Conservation (phyloP, 805 yeast genomes). For the Monosporozyma solicola region DNA sequence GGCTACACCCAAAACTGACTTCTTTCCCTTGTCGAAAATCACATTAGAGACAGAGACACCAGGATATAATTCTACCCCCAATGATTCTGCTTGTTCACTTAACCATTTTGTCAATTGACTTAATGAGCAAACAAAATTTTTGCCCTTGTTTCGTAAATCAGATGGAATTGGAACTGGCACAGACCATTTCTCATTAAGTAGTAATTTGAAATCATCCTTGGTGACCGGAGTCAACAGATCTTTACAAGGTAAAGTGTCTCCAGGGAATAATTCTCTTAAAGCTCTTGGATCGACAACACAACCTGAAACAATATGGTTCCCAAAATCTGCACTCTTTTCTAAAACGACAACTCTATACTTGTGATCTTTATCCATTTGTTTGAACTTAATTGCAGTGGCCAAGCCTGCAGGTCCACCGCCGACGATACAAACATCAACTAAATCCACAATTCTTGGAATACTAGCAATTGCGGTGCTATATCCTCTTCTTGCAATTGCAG, state of each 20-base stretch:
- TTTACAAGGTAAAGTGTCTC: constrained; percentile 64
- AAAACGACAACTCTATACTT: constrained; percentile 77
- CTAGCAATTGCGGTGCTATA: neutral
- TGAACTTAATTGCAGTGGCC: constrained; percentile 83
- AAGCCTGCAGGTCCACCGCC: constrained; percentile 98
- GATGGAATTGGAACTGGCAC: constrained; percentile 89
- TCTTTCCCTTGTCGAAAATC: constrained; percentile 38
- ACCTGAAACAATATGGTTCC: constrained; percentile 86
- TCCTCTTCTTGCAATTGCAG: neutral
- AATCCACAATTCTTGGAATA: constrained; percentile 59
- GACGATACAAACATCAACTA: constrained; percentile 88
- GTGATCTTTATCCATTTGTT: constrained; percentile 72
- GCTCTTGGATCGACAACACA: constrained; percentile 92
- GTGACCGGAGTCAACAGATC: constrained; percentile 67
- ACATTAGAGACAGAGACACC: constrained; percentile 80
- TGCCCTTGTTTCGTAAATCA: constrained; percentile 71
- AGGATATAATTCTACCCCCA: constrained; percentile 91
- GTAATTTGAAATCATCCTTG: constrained; percentile 63
- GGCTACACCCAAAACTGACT: constrained; percentile 70
- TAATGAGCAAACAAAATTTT: constrained; percentile 78
- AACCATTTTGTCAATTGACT: constrained; percentile 73
- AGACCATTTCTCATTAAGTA: constrained; percentile 46
- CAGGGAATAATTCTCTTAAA: constrained; percentile 65
- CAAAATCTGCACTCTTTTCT: constrained; percentile 90
- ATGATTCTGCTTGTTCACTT: constrained; percentile 80